phyloP scores from a whole-genome alignment of 139 green algal genomes.

The Edaphochlamys debaryana region DNA sequence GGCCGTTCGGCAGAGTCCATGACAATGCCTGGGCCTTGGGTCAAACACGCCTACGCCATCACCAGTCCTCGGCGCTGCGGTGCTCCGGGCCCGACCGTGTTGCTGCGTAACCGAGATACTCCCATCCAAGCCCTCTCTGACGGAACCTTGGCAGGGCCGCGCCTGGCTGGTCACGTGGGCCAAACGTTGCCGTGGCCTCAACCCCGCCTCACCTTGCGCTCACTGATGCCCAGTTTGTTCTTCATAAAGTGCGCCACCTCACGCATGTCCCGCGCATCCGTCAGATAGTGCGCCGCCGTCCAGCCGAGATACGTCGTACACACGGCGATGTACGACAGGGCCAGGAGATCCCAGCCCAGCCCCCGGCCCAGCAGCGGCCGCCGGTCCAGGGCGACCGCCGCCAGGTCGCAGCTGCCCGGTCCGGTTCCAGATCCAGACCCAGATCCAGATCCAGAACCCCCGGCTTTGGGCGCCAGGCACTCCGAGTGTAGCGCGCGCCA shows the following conservation, averaged over 20 bases:
- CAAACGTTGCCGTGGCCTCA: neutral
- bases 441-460: too few species aligned
- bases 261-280: conserved; percentile 64
- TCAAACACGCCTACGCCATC: too few species aligned
- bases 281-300: conserved; percentile 61
- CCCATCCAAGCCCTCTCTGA: too few species aligned
- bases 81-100: too few species aligned
- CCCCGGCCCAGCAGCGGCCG: conserved; percentile 39
- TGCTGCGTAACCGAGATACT: too few species aligned
- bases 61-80: too few species aligned
- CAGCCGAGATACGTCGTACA: conserved; percentile 80
- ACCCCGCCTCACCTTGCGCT: conserved; percentile 62
- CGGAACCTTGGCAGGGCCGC: conserved; percentile 27
- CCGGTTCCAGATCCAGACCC: neutral
- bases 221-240: conserved; percentile 78
- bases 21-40: too few species aligned
- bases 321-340: conserved; percentile 79
- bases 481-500: conserved; percentile 74
- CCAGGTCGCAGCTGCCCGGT: conserved; percentile 10
- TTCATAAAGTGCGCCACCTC: conserved; percentile 76
- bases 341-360: conserved; percentile 37
- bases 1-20: too few species aligned
- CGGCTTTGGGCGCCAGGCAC: conserved; percentile 31
- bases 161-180: neutral
- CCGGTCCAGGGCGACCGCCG: conserved; percentile 22